Conservation (phyloP, 2,329 filamentous ascomycete genomes). For the Aspergillus phoenicis region DNA sequence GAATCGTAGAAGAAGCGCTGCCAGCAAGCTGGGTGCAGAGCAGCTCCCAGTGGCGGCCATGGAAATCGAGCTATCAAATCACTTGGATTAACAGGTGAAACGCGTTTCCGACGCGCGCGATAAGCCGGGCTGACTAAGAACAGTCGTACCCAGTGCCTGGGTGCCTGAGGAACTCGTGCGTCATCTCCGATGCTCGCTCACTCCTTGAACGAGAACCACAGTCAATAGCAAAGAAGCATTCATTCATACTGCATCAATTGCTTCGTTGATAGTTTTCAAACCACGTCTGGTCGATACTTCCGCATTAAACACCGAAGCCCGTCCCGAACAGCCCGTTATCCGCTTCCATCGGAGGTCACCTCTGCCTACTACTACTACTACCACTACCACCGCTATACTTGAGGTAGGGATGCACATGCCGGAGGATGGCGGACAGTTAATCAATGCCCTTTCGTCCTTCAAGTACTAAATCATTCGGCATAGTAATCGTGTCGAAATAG, state of each 20-base stretch:
- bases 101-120: background rate
- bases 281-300: background rate
- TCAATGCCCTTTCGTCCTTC: background rate
- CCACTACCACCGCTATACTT: too few species aligned
- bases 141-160: background rate
- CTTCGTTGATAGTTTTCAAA: background rate
- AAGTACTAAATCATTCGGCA: background rate
- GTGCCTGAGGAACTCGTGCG: background rate
- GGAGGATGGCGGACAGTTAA: background rate
- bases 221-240: background rate
- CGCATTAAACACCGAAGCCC: background rate
- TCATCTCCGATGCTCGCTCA: background rate
- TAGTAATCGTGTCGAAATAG: background rate
- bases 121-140: slow-evolving; percentile 7
- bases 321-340: background rate
- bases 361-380: background rate
- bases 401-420: background rate
- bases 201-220: background rate
- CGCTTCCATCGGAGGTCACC: background rate
- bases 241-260: background rate
- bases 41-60: slow-evolving; percentile 4
- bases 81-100: background rate
- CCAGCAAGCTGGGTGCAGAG: slow-evolving; percentile 4
- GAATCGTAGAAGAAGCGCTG: background rate
- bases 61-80: background rate